Evolutionary conservation across 2,329 filamentous ascomycete genomes (phyloP).

Genomic region (Trichoderma oligosporum): DNA sequence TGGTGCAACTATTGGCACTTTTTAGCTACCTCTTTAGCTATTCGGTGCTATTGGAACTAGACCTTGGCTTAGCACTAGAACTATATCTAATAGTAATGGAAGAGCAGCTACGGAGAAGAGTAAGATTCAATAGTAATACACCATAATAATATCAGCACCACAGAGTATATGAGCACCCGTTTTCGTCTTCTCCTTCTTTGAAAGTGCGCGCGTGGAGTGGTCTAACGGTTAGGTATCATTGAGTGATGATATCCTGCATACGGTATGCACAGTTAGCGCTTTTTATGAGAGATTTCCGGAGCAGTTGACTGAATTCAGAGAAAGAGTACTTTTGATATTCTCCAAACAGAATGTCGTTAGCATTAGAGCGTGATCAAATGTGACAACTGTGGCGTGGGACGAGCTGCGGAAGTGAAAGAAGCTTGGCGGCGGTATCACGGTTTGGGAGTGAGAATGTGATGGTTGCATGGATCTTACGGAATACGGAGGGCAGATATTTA

Average conservation of each 20-base stretch:
- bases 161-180: too few relatives aligned
- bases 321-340: too few relatives aligned
- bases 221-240: too few relatives aligned
- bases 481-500: not conserved
- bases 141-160: too few relatives aligned
- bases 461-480: not conserved
- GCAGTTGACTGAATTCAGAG: not conserved
- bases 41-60: too few relatives aligned
- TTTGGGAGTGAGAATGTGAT: not conserved
- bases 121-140: too few relatives aligned
- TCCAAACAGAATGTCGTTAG: not conserved
- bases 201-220: too few relatives aligned
- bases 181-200: too few relatives aligned
- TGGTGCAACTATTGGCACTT: too few relatives aligned
- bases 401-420: not conserved
- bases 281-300: not conserved
- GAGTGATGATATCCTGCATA: not conserved
- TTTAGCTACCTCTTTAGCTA: too few relatives aligned
- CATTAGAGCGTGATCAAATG: not conserved
- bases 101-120: too few relatives aligned
- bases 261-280: not conserved
- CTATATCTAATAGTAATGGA: not conserved
- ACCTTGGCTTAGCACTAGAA: too few relatives aligned
- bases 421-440: conserved; percentile 3
- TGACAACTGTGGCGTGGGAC: not conserved